These are phyloP conservation scores for Amanita pallidorosea DNA, from an alignment of 768 basidiomycete species.

Conservation along the genomic window DNA sequence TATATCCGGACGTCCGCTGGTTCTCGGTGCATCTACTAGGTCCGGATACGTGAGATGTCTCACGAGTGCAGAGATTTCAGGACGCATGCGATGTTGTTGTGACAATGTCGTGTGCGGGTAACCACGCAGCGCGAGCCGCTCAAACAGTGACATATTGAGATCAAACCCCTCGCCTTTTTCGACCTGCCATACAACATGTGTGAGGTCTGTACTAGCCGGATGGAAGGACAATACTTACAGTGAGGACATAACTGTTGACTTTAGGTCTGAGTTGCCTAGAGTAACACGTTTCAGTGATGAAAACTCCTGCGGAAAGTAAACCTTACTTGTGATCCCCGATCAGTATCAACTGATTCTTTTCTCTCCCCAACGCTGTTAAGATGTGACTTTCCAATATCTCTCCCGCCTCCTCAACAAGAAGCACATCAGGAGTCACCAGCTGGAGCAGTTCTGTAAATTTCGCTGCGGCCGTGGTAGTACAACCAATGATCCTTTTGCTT, in stretches of 20 bases:
- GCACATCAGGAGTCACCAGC: conserved; percentile 34
- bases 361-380: conserved; percentile 39
- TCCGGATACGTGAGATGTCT: conserved; percentile 56
- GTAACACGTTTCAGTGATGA: not conserved
- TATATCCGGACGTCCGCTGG: conserved; percentile 37
- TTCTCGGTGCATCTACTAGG: conserved; percentile 42
- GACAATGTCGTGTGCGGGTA: conserved; percentile 51
- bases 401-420: conserved; percentile 65
- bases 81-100: conserved; percentile 65
- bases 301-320: not conserved
- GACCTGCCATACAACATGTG: not conserved
- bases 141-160: conserved; percentile 58
- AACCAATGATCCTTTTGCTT: conserved; percentile 48
- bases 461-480: conserved; percentile 62
- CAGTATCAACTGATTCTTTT: conserved; percentile 44
- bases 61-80: conserved; percentile 56
- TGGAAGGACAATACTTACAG: conserved; percentile 19
- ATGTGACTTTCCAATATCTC: conserved; percentile 64
- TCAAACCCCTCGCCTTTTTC: conserved; percentile 62
- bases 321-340: conserved; percentile 68
- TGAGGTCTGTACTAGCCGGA: not conserved
- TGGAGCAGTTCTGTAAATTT: conserved; percentile 41
- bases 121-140: conserved; percentile 49
- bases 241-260: conserved; percentile 53
- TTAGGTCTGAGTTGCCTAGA: conserved; percentile 62